Percentiles rank a stretch among this genome's conserved stretches.
phyloP scores from a whole-genome alignment of 768 basidiomycete genomes.

The Tylopilus subfusipes region DNA sequence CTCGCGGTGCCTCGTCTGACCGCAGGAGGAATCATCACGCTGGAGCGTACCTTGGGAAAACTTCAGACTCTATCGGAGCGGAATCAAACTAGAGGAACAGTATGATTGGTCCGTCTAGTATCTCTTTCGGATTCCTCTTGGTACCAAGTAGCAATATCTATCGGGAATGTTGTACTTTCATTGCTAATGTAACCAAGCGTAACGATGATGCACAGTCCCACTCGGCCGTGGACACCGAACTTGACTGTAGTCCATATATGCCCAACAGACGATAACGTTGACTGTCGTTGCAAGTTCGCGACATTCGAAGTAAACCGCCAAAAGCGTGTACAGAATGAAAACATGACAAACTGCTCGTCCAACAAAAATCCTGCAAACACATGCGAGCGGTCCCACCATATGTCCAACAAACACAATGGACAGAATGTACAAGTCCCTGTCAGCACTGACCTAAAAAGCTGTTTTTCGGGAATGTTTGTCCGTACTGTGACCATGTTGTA shows the following conservation, averaged over 20 bases:
- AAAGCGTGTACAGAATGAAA: constrained; percentile 18
- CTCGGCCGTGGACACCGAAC: not conserved
- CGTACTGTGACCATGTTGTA: constrained; percentile 67
- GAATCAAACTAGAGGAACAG: constrained; percentile 11
- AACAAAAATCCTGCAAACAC: constrained; percentile 16
- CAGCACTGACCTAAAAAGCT: constrained; percentile 57
- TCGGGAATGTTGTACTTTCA: constrained; percentile 28
- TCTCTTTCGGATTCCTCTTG: constrained; percentile 14
- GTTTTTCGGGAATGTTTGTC: constrained; percentile 69
- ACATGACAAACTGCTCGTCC: constrained; percentile 12
- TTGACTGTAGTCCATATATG: not conserved
- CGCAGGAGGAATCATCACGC: constrained; percentile 71
- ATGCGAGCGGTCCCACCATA: constrained; percentile 2
- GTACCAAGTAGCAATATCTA: constrained; percentile 25
- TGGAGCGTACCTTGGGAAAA: constrained; percentile 71
- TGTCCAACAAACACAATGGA: constrained; percentile 6
- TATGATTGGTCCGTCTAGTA: constrained; percentile 14
- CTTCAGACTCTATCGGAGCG: constrained; percentile 45
- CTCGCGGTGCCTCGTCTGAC: constrained; percentile 72
- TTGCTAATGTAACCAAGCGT: constrained; percentile 18
- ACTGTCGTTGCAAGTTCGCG: constrained; percentile 2
- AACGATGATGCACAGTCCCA: constrained; percentile 2
- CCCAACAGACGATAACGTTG: constrained; percentile 11
- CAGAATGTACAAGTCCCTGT: constrained; percentile 9
- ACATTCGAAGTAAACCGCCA: not conserved